Conservation (phyloP, 345 rosid species). For the Rhodomyrtus tomentosa region DNA sequence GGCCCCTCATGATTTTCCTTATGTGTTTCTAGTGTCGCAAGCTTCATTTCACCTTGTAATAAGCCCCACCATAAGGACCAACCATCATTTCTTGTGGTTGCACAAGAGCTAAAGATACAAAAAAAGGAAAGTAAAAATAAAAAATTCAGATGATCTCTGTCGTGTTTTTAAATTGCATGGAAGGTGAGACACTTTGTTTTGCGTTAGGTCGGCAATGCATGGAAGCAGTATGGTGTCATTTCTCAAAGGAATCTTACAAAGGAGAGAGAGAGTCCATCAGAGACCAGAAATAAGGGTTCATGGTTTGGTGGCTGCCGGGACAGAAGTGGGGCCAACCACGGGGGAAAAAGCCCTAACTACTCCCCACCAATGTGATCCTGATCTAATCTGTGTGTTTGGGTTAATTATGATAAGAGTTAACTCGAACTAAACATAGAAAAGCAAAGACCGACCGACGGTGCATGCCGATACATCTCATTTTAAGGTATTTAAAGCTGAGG, state of each 20-base stretch:
- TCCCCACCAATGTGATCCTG: background rate
- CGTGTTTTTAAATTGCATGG: background rate
- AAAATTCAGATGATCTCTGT: background rate
- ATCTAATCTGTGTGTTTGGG: background rate
- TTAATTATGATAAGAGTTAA: background rate
- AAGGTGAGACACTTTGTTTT: background rate
- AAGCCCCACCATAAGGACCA: background rate
- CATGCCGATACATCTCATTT: background rate
- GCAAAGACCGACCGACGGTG: background rate
- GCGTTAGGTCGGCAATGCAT: background rate
- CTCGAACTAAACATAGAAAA: background rate
- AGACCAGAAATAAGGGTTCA: background rate
- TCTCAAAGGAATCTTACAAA: background rate
- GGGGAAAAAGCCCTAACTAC: background rate
- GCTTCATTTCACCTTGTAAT: background rate
- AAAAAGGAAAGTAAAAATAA: background rate
- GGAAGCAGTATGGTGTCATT: background rate
- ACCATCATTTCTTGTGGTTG: background rate
- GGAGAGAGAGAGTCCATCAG: background rate
- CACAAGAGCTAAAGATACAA: background rate
- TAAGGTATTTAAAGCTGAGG: background rate
- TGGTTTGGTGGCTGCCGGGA: background rate
- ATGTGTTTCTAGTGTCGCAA: background rate
- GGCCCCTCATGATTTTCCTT: background rate
- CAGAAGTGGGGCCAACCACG: background rate